Percentiles rank a stretch among this genome's conserved stretches.
Conservation (phyloP, 345 rosid species). For the Orychophragmus violaceus region DNA sequence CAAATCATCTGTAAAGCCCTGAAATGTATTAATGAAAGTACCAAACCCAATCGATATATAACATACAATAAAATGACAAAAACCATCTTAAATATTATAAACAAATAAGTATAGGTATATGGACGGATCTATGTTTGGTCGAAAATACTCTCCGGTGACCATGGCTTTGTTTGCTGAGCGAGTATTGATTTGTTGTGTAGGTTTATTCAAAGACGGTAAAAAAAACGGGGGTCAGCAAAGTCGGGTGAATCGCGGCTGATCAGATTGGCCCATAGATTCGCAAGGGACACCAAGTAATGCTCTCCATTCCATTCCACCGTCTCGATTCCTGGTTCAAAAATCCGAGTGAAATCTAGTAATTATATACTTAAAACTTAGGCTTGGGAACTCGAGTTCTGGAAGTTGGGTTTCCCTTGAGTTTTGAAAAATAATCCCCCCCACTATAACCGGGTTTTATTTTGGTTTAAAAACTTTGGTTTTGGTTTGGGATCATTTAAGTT, state of each 20-base stretch:
- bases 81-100: slow-evolving; percentile 11
- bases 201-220: neutral
- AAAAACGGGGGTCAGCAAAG: slow-evolving; percentile 27
- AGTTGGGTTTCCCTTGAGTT: neutral
- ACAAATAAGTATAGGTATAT: slow-evolving; percentile 5
- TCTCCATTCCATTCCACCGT: slow-evolving; percentile 54
- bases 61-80: neutral
- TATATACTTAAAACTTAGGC: neutral
- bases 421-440: neutral
- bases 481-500: neutral
- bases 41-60: neutral
- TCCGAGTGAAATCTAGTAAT: neutral
- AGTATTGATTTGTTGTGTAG: neutral
- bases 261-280: slow-evolving; percentile 82
- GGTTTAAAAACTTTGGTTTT: no score
- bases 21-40: neutral
- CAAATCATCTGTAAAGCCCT: neutral
- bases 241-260: slow-evolving; percentile 52
- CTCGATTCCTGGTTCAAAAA: slow-evolving; percentile 48
- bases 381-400: neutral
- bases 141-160: neutral
- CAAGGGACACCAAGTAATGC: slow-evolving; percentile 55
- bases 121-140: neutral
- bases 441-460: neutral
- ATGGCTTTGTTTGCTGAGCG: neutral